Percentiles rank a stretch among this genome's conserved stretches.
phyloP scores from a whole-genome alignment of 495 filamentous ascomycete genomes.

The Neurospora intermedia region DNA sequence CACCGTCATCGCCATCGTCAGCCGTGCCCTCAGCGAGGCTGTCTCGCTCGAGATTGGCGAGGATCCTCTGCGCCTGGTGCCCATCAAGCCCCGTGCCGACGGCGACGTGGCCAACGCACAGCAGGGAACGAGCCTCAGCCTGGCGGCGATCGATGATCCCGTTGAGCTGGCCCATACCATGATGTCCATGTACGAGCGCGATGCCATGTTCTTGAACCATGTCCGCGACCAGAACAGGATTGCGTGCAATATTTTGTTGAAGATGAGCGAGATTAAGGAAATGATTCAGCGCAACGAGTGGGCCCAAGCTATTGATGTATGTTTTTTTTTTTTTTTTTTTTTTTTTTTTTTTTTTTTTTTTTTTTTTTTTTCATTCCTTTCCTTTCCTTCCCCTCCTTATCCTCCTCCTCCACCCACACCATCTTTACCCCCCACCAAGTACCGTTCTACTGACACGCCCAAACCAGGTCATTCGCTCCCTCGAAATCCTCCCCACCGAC shows the following conservation, averaged over 20 bases:
- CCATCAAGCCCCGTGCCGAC: conserved; percentile 54
- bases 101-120: conserved; percentile 21
- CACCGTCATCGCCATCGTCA: conserved; percentile 76
- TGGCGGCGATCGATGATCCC: conserved; percentile 82
- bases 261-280: conserved; percentile 66
- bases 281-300: conserved; percentile 60
- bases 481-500: conserved; percentile 65
- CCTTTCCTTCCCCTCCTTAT: neutral
- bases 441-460: conserved; percentile 6
- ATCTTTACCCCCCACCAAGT: too few relatives aligned
- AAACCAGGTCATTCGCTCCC: conserved; percentile 54
- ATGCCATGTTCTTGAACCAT: conserved; percentile 59
- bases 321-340: too few relatives aligned
- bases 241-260: conserved; percentile 59
- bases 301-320: conserved; percentile 72
- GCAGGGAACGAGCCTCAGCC: conserved; percentile 54
- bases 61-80: conserved; percentile 61
- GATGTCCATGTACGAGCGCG: conserved; percentile 65
- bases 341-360: too few relatives aligned
- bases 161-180: conserved; percentile 68
- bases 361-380: too few relatives aligned
- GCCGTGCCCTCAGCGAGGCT: conserved; percentile 80
- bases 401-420: neutral
- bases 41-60: conserved; percentile 73
- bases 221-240: conserved; percentile 58